Evolutionary conservation across 768 basidiomycete genomes (phyloP).

Genomic region (Naganishia onofrii): DNA sequence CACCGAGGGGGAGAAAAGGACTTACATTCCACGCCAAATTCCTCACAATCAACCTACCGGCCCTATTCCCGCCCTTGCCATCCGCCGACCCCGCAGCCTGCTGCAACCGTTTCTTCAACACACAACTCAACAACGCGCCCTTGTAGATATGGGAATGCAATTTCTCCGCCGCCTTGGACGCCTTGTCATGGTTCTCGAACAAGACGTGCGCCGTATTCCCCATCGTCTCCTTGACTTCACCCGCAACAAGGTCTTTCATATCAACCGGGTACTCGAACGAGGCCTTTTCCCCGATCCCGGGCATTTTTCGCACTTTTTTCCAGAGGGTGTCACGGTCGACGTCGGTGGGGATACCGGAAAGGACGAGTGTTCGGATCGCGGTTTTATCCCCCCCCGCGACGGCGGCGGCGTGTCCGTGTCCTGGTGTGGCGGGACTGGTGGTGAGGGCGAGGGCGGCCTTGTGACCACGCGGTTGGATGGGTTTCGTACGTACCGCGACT

Average conservation of each 20-base stretch:
- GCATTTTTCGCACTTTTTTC: conserved; percentile 49
- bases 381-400: conserved; percentile 73
- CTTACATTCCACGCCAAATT: conserved; percentile 71
- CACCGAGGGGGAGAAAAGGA: neutral
- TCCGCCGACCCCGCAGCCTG: conserved; percentile 53
- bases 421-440: neutral
- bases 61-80: conserved; percentile 61
- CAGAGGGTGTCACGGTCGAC: conserved; percentile 50
- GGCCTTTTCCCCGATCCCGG: conserved; percentile 36
- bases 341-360: conserved; percentile 50
- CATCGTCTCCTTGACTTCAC: conserved; percentile 33
- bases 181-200: conserved; percentile 67
- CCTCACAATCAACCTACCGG: conserved; percentile 80
- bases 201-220: conserved; percentile 64
- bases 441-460: neutral
- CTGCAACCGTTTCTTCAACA: conserved; percentile 75
- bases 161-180: conserved; percentile 69
- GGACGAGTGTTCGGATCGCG: conserved; percentile 69
- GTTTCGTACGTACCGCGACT: conserved; percentile 24
- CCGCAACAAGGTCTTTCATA: conserved; percentile 25
- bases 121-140: conserved; percentile 76
- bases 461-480: conserved; percentile 35
- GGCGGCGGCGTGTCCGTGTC: conserved; percentile 28
- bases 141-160: conserved; percentile 93
- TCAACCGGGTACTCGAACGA: conserved; percentile 43